These are phyloP conservation scores for Ceratocystis cubensis DNA, from an alignment of 2,329 filamentous ascomycete species.

Conservation along the genomic window DNA sequence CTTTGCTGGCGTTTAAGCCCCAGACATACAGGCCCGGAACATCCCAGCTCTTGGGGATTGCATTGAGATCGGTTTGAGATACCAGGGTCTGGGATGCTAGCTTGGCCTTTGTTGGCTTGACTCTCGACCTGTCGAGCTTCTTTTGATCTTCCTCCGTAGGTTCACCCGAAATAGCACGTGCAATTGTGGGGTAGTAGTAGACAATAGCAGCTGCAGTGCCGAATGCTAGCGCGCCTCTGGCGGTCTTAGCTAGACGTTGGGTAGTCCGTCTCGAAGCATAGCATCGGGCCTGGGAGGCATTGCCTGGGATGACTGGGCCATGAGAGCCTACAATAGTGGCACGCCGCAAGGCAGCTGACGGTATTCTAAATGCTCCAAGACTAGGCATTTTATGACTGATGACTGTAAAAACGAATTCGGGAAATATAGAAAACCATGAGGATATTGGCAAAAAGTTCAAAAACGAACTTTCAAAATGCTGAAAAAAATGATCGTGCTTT, in stretches of 20 bases:
- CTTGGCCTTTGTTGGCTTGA: constrained; percentile 49
- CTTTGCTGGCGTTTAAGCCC: constrained; percentile 75
- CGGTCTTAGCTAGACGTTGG: constrained; percentile 9
- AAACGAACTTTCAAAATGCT: not conserved
- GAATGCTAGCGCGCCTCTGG: constrained; percentile 17
- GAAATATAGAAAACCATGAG: not conserved
- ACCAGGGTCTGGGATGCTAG: constrained; percentile 63
- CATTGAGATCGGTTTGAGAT: constrained; percentile 4
- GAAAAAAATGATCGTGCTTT: not conserved
- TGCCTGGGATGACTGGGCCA: not conserved
- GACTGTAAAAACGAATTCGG: not conserved
- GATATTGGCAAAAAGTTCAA: not conserved
- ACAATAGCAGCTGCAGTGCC: constrained; percentile 19
- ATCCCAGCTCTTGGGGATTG: constrained; percentile 48
- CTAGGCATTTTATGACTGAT: constrained; percentile 11
- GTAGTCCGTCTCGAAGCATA: constrained; percentile 13
- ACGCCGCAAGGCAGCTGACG: constrained; percentile 14
- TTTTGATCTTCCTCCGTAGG: constrained; percentile 20
- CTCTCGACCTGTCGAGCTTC: constrained; percentile 52
- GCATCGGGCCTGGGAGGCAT: not conserved
- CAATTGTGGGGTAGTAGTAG: constrained; percentile 22
- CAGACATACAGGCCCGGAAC: constrained; percentile 86
- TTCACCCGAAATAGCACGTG: constrained; percentile 8
- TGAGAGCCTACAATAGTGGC: not conserved
- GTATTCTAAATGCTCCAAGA: constrained; percentile 13